Percentiles rank a stretch among this genome's conserved stretches.
Evolutionary conservation across 371 early-diverging fungal species (phyloP).

Genomic region (Smittium culicis): DNA sequence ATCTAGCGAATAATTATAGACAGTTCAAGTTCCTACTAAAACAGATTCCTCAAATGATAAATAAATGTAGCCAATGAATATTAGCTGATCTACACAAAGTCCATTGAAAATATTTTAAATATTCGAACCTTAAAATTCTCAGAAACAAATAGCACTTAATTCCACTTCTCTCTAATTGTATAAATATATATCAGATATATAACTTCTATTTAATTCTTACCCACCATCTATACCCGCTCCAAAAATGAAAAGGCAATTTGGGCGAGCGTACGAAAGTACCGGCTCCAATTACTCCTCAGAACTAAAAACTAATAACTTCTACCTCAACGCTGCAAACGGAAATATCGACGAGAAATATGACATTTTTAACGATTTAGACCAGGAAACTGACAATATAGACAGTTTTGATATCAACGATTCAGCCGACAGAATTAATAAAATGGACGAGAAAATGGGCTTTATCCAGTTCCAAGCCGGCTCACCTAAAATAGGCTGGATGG

Average conservation of each 20-base stretch:
- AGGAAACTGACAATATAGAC: not conserved
- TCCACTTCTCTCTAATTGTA: no score
- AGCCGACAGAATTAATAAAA: not conserved
- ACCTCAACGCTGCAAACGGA: not conserved
- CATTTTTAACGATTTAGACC: not conserved
- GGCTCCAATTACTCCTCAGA: not conserved
- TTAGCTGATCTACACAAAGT: no score
- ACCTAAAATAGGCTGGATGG: constrained; percentile 77
- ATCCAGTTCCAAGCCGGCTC: constrained; percentile 62
- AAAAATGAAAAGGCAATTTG: not conserved
- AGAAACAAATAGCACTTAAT: no score
- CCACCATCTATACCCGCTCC: not conserved
- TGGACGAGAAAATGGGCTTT: constrained; percentile 76
- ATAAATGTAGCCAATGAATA: no score
- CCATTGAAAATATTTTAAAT: no score
- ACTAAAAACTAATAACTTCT: not conserved
- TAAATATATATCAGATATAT: no score
- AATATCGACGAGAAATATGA: not conserved
- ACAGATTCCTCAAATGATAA: no score
- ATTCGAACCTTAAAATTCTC: no score
- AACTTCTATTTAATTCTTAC: no score
- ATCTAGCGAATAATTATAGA: no score
- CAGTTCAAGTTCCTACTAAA: no score
- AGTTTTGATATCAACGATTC: not conserved
- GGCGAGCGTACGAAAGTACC: not conserved